Percentiles rank a stretch among this genome's conserved stretches.
phyloP scores from a whole-genome alignment of 2,329 filamentous ascomycete species.

The Fusarium poae region DNA sequence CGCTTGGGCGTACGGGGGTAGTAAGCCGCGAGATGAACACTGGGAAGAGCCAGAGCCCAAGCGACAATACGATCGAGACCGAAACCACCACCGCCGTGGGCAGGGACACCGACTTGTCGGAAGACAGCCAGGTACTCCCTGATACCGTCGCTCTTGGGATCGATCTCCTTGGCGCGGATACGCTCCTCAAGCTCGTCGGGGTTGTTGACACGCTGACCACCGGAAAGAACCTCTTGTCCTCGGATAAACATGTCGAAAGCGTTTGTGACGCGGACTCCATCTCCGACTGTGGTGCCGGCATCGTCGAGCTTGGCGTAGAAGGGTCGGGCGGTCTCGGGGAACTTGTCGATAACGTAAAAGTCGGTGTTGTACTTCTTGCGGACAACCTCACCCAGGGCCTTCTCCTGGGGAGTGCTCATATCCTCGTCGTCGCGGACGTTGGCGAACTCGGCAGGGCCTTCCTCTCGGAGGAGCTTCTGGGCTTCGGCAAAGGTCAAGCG shows the following conservation, averaged over 20 bases:
- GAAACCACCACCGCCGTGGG: constrained; percentile 90
- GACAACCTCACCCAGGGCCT: constrained; percentile 88
- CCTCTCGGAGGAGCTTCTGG: constrained; percentile 80
- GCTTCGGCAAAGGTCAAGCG: constrained; percentile 83
- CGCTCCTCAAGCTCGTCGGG: constrained; percentile 80
- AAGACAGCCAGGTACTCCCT: constrained; percentile 92
- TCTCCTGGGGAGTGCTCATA: constrained; percentile 84
- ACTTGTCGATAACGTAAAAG: constrained; percentile 98
- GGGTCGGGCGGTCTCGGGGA: constrained; percentile 87
- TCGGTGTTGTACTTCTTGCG: constrained; percentile 92
- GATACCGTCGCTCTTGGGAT: constrained; percentile 80
- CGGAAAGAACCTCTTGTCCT: constrained; percentile 92
- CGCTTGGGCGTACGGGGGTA: constrained; percentile 73
- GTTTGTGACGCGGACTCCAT: constrained; percentile 66
- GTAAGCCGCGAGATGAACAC: constrained; percentile 69
- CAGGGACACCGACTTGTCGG: constrained; percentile 81
- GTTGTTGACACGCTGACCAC: constrained; percentile 91
- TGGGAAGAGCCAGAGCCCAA: constrained; percentile 71
- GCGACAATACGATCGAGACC: constrained; percentile 88
- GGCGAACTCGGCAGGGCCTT: constrained; percentile 74
- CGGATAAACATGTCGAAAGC: constrained; percentile 89
- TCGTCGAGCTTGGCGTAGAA: constrained; percentile 87
- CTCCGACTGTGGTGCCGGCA: constrained; percentile 66
- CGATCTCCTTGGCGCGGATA: constrained; percentile 83
- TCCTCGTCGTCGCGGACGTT: constrained; percentile 83